Evolutionary conservation across 495 filamentous ascomycete species (phyloP).

Genomic region (Penicillium turbatum): DNA sequence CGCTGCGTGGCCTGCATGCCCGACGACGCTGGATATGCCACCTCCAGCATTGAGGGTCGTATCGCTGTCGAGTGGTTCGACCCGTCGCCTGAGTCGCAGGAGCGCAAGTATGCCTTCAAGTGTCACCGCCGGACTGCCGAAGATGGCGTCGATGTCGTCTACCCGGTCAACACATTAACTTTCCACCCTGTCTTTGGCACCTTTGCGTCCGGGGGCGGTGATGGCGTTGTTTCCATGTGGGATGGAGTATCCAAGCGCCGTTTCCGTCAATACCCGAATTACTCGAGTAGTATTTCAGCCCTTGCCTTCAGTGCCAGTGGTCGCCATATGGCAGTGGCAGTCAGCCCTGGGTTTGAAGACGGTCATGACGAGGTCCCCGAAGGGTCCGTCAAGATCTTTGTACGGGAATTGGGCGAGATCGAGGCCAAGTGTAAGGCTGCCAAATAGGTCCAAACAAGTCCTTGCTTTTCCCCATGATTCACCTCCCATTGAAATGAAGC

Average conservation of each 20-base stretch:
- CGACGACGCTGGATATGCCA: constrained; percentile 86
- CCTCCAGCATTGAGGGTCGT: constrained; percentile 82
- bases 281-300: constrained; percentile 69
- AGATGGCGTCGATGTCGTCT: constrained; percentile 80
- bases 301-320: constrained; percentile 76
- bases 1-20: constrained; percentile 95
- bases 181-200: constrained; percentile 91
- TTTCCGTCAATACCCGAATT: constrained; percentile 84
- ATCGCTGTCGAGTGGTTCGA: constrained; percentile 98
- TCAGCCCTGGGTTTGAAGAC: constrained; percentile 90
- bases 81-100: constrained; percentile 74
- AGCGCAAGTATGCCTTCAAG: constrained; percentile 96
- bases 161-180: constrained; percentile 87
- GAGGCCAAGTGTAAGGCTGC: constrained; percentile 86
- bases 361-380: constrained; percentile 71
- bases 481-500: constrained; percentile 1
- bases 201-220: constrained; percentile 89
- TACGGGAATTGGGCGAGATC: constrained; percentile 76
- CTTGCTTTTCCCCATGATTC: not conserved
- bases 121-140: constrained; percentile 73
- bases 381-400: constrained; percentile 68
- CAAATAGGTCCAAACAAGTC: constrained; percentile 36
- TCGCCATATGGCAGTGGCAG: constrained; percentile 74
- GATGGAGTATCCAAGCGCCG: constrained; percentile 88
- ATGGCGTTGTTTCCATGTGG: constrained; percentile 93